Percentiles rank a stretch among this genome's conserved stretches.
phyloP scores from a whole-genome alignment of 257 asterid genomes.

The Plantago ovata region DNA sequence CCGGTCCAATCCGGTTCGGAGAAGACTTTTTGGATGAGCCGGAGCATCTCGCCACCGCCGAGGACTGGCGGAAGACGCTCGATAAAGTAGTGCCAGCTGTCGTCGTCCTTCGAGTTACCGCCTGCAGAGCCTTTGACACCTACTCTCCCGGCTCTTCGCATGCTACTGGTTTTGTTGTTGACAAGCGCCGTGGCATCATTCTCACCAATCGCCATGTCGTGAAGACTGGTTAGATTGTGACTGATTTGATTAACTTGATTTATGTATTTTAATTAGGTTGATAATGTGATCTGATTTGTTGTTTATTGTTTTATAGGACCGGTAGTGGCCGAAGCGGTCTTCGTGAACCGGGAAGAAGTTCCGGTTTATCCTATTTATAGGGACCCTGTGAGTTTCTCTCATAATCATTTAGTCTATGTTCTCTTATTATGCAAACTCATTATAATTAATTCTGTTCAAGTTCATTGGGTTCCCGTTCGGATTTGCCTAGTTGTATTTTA shows the following conservation, averaged over 20 bases:
- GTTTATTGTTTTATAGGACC: slow-evolving; percentile 55
- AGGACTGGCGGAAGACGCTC: slow-evolving; percentile 92
- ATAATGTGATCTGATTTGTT: background rate
- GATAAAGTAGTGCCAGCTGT: slow-evolving; percentile 90
- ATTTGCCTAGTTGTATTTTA: too few relatives aligned
- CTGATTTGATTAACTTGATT: background rate
- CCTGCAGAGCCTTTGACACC: slow-evolving; percentile 93
- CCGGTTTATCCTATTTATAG: slow-evolving; percentile 90
- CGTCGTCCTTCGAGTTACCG: slow-evolving; percentile 86
- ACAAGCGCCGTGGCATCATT: slow-evolving; percentile 86
- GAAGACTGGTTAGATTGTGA: slow-evolving; percentile 53
- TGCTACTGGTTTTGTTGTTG: slow-evolving; percentile 91
- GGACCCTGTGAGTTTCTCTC: slow-evolving; percentile 26
- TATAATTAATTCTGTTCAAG: too few relatives aligned
- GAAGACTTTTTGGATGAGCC: too few relatives aligned
- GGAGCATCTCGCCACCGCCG: slow-evolving; percentile 49
- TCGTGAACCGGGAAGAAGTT: slow-evolving; percentile 89
- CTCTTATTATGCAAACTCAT: too few relatives aligned
- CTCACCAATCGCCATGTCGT: slow-evolving; percentile 95
- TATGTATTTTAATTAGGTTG: too few relatives aligned
- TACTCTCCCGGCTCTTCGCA: slow-evolving; percentile 88
- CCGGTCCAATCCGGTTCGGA: too few relatives aligned
- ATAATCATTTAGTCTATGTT: too few relatives aligned
- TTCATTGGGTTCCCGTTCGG: too few relatives aligned
- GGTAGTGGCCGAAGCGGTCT: slow-evolving; percentile 98